Evolutionary conservation across 2,329 filamentous ascomycete species (phyloP).

Genomic region (Fusarium sp.): DNA sequence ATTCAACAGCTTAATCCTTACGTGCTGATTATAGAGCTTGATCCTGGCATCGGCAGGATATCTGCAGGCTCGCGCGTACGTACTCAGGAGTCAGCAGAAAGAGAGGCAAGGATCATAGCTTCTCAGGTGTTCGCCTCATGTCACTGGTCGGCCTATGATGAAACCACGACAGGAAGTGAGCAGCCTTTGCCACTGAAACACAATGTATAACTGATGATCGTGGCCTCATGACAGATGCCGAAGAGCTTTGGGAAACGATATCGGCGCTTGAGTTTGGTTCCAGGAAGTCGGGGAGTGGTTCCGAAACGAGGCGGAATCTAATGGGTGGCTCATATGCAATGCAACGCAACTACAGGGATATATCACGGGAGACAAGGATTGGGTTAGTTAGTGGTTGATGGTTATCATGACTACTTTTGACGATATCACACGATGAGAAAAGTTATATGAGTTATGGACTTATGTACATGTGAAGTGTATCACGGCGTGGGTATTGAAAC

Average conservation of each 20-base stretch:
- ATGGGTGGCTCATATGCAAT: conserved; percentile 22
- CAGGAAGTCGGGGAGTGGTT: background rate
- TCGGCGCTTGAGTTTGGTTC: background rate
- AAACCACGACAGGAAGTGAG: background rate
- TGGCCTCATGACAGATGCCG: background rate
- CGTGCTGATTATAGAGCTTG: background rate
- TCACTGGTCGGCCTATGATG: conserved; percentile 21
- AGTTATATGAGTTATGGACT: background rate
- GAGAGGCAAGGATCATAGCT: background rate
- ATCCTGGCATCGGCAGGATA: conserved; percentile 3
- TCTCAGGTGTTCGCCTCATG: conserved; percentile 4
- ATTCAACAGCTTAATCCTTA: background rate
- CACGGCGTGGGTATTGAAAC: background rate
- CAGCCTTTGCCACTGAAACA: background rate
- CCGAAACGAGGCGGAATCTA: conserved; percentile 25
- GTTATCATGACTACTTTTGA: conserved; percentile 4
- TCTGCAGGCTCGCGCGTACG: background rate
- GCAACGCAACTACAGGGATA: conserved; percentile 15
- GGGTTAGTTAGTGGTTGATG: background rate
- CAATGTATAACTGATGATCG: background rate
- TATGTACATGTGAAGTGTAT: background rate
- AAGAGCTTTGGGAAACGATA: background rate
- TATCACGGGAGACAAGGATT: conserved; percentile 17
- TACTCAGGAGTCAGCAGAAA: background rate
- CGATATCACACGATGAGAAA: conserved; percentile 17